Base-by-base conservation (phyloP, 176 grass and related monocot species). In the Triticum monococcum region DNA sequence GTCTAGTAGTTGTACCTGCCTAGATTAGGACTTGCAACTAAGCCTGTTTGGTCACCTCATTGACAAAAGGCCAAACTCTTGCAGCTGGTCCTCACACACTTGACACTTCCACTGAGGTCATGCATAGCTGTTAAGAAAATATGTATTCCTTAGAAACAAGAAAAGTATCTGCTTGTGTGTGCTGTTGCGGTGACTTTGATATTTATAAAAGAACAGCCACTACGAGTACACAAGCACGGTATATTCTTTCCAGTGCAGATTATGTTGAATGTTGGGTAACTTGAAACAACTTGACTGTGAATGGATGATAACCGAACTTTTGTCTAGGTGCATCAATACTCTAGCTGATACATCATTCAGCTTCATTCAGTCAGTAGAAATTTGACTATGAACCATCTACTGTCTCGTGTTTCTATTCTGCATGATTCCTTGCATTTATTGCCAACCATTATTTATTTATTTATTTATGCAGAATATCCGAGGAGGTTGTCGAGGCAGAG, bases 401-500 rank as follows among this genome's bases (percentile, higher is more conserved):
- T 68, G 14, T 70, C 38, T 33, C 35, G n/a, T 78, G 43, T 36
- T 84, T 75, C 13, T 54, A 61, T 78, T 82, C 5, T 38, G 78
- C 67, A 45, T 66, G 36, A 12, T 68, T 87, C 26, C 72, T 18
- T 66, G 37, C 41, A 26, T 32, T 86, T 9, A 72, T 63, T 83
- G 2, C 2, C 41, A 65, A 70, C 26, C 24, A 50, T 82, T 79
- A 46, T 13, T 46, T 46, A 46, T 75, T 67, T 69, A 69, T 46
- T 7, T 85, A 12, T 78, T 72, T n/a, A 59, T 54, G 28, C 82
- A 98, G 96, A 89, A 88, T 98, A 92, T 94, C 92, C 17, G 97
- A 98, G 72, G 97, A 98, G 82, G 97, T 95, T 80, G 79, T 92
- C 77, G 96, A 98, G 82, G 94, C 91, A 70, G 90, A 96, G 75